Evolutionary conservation across 306 rosid genomes (phyloP).

Genomic region (Cucurbita moschata): DNA sequence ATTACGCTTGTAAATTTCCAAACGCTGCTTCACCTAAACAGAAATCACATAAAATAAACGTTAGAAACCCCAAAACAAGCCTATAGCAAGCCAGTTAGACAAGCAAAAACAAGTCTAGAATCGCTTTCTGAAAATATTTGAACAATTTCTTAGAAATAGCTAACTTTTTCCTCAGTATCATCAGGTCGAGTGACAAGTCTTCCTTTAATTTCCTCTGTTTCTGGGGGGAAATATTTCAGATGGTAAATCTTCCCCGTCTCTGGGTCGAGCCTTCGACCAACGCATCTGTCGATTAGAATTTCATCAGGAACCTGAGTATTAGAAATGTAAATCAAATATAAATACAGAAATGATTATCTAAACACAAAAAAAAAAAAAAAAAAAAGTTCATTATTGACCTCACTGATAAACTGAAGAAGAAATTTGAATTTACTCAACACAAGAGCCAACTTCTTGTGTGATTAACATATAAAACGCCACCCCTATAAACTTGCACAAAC

Average conservation of each 20-base stretch:
- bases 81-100: neutral
- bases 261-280: slow-evolving; percentile 87
- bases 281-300: slow-evolving; percentile 92
- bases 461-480: neutral
- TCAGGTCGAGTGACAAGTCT: slow-evolving; percentile 69
- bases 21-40: slow-evolving; percentile 62
- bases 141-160: slow-evolving; percentile 4
- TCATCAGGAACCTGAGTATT: slow-evolving; percentile 98
- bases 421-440: neutral
- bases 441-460: neutral
- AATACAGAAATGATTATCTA: neutral
- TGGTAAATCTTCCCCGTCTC: slow-evolving; percentile 79
- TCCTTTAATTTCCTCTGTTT: slow-evolving; percentile 58
- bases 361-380: neutral
- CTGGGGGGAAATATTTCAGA: slow-evolving; percentile 51
- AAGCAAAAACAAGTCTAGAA: neutral
- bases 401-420: neutral
- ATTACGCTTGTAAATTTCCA: slow-evolving; percentile 64
- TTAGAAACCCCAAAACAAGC: slow-evolving; percentile 2
- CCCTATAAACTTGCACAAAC: neutral
- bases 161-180: slow-evolving; percentile 72
- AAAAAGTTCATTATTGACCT: neutral
- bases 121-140: neutral
- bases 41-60: neutral
- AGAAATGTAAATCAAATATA: slow-evolving; percentile 16